Percentiles rank a stretch among this genome's conserved stretches.
These are phyloP conservation scores for Flaveria ramosissima DNA, from an alignment of 129 eudicot species.

Conservation along the genomic window DNA sequence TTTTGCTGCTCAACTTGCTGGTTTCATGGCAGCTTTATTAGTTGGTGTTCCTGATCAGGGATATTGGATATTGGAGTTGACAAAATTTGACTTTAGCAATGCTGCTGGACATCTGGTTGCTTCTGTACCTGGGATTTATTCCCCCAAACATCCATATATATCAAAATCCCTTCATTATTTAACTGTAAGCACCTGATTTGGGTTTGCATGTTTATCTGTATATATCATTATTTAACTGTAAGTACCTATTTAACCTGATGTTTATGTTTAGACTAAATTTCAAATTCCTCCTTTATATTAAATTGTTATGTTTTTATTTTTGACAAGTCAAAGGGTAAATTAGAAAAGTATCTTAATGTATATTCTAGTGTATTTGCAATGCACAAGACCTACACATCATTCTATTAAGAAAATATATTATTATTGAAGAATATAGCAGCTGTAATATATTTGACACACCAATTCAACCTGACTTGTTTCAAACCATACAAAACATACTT, in stretches of 20 bases:
- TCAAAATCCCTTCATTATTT: conserved; percentile 40
- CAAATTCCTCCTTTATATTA: neutral
- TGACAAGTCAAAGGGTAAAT: neutral
- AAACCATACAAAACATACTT: neutral
- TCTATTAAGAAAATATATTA: neutral
- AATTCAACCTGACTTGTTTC: neutral
- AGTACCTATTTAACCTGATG: conserved; percentile 1
- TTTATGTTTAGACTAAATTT: conserved; percentile 2
- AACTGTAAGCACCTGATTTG: conserved; percentile 40
- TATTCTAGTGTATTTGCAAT: neutral
- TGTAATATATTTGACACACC: neutral
- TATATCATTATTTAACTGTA: neutral
- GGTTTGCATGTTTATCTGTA: conserved; percentile 16
- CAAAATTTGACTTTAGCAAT: conserved; percentile 67
- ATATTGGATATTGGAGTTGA: conserved; percentile 71
- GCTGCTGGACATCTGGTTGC: conserved; percentile 80
- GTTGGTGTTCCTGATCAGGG: conserved; percentile 75
- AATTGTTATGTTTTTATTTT: neutral
- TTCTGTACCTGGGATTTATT: conserved; percentile 87
- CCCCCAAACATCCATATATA: conserved; percentile 49
- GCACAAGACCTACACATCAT: neutral
- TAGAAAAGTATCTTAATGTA: neutral
- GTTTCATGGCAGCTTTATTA: conserved; percentile 74
- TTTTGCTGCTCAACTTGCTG: conserved; percentile 91
- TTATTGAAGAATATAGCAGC: neutral